Evolutionary conservation across 495 filamentous ascomycete species (phyloP).

Genomic region (Penicillium parvum): DNA sequence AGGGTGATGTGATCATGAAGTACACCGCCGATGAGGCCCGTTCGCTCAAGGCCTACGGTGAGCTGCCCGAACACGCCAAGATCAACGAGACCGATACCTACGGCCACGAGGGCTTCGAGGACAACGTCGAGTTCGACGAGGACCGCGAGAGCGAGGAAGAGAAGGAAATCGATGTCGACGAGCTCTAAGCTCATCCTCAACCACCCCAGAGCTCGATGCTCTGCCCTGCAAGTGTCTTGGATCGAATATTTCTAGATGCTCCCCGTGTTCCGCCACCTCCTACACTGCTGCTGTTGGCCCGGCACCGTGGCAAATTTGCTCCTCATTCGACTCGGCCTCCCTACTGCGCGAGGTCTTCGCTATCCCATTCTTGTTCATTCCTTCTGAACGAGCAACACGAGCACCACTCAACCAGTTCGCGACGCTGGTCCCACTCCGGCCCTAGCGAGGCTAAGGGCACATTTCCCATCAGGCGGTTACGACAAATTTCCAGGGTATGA

Average conservation of each 20-base stretch:
- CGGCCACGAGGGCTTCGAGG: conserved; percentile 56
- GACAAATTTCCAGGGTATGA: conserved; percentile 26
- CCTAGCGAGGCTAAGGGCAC: conserved; percentile 15
- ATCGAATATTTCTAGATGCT: conserved; percentile 25
- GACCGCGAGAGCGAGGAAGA: conserved; percentile 54
- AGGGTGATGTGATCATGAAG: conserved; percentile 98
- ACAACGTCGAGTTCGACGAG: conserved; percentile 59
- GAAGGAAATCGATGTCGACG: conserved; percentile 58
- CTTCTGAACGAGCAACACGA: conserved; percentile 12
- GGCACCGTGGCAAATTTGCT: conserved; percentile 17
- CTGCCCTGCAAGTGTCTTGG: conserved; percentile 34
- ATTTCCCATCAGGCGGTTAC: conserved; percentile 10
- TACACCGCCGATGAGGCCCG: conserved; percentile 97
- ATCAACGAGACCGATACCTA: conserved; percentile 99
- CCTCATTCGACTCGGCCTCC: conserved; percentile 8
- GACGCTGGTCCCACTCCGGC: conserved; percentile 12
- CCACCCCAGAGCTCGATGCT: conserved; percentile 26
- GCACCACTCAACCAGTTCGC: conserved; percentile 6
- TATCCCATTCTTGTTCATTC: conserved; percentile 10
- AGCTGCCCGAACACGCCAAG: conserved; percentile 95
- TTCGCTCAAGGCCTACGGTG: conserved; percentile 90
- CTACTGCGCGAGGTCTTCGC: conserved; percentile 6
- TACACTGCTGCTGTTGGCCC: conserved; percentile 19
- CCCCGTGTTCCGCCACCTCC: conserved; percentile 26
- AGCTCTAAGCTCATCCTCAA: conserved; percentile 44